phyloP scores from a whole-genome alignment of 345 rosid species.

The Brassica juncea region DNA sequence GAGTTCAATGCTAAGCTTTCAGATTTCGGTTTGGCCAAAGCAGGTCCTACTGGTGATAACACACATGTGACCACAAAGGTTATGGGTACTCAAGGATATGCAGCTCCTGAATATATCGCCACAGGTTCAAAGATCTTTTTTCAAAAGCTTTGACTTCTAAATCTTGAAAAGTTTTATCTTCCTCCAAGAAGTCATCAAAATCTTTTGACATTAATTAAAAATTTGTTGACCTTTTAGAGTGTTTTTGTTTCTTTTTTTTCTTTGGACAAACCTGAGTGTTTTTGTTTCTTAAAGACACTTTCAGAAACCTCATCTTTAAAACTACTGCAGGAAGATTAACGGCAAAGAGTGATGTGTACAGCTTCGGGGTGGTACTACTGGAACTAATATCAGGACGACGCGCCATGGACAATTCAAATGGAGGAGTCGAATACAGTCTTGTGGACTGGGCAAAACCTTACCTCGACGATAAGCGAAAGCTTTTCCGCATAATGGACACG shows the following conservation, averaged over 20 bases:
- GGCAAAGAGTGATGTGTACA: conserved; percentile 91
- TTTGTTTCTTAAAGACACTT: conserved; percentile 4
- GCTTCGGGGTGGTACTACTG: conserved; percentile 92
- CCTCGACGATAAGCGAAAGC: conserved; percentile 77
- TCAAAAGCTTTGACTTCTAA: conserved; percentile 10
- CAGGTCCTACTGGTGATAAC: conserved; percentile 94
- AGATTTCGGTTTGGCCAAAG: conserved; percentile 96
- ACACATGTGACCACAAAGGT: conserved; percentile 98
- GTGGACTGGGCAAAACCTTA: conserved; percentile 97
- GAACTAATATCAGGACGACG: conserved; percentile 87
- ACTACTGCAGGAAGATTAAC: conserved; percentile 76
- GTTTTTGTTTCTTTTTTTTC: conserved; percentile 13
- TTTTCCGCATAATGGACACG: conserved; percentile 94
- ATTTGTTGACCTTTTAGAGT: not conserved
- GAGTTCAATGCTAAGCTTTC: conserved; percentile 90
- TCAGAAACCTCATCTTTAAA: not conserved
- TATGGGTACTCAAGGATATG: conserved; percentile 96
- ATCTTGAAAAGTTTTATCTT: not conserved
- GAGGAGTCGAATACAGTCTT: conserved; percentile 75
- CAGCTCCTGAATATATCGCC: conserved; percentile 97
- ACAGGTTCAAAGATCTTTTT: conserved; percentile 54
- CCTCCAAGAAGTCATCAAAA: too few species aligned
- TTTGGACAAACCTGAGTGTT: too few species aligned
- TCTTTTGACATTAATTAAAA: not conserved
- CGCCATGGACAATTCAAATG: conserved; percentile 78